These are phyloP conservation scores for Protomyces macrosporus DNA, from an alignment of 1,139 yeast genomes.

Conservation along the genomic window DNA sequence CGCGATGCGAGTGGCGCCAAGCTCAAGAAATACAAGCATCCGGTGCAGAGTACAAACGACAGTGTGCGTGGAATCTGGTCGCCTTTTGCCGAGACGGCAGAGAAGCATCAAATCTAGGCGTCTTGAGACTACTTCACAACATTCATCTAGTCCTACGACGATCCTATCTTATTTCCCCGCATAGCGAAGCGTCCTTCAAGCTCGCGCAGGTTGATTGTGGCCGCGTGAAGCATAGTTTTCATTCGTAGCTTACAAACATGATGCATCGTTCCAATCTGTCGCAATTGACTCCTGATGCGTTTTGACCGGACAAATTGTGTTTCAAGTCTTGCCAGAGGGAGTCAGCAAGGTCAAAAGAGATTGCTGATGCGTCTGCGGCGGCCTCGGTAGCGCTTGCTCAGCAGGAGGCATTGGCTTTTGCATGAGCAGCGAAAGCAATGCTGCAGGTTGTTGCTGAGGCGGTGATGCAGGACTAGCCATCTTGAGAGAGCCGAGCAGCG, in stretches of 20 bases:
- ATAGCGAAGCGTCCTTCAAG: too few relatives aligned
- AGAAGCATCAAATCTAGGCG: constrained; percentile 7
- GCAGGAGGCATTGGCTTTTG: background rate
- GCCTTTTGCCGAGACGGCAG: constrained; percentile 59
- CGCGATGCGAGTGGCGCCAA: constrained; percentile 58
- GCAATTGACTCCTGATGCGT: background rate
- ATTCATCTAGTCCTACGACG: too few relatives aligned
- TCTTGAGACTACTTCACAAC: background rate
- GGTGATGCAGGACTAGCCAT: background rate
- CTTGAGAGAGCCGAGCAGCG: background rate
- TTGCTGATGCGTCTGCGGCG: constrained; percentile 6
- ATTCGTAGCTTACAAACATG: background rate
- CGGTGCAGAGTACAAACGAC: constrained; percentile 71
- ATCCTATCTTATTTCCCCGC: too few relatives aligned
- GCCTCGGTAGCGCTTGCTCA: background rate
- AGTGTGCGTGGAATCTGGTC: constrained; percentile 98
- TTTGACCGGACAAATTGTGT: too few relatives aligned
- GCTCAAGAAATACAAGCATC: constrained; percentile 58
- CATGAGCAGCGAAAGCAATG: background rate
- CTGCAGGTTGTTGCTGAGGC: background rate
- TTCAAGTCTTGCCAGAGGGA: background rate
- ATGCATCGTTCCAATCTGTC: background rate
- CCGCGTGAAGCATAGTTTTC: background rate
- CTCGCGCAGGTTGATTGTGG: too few relatives aligned
- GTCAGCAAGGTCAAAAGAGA: constrained; percentile 15